These are phyloP conservation scores for Marasmius tenuissimus DNA, from an alignment of 1,284 basidiomycete genomes.

Conservation along the genomic window DNA sequence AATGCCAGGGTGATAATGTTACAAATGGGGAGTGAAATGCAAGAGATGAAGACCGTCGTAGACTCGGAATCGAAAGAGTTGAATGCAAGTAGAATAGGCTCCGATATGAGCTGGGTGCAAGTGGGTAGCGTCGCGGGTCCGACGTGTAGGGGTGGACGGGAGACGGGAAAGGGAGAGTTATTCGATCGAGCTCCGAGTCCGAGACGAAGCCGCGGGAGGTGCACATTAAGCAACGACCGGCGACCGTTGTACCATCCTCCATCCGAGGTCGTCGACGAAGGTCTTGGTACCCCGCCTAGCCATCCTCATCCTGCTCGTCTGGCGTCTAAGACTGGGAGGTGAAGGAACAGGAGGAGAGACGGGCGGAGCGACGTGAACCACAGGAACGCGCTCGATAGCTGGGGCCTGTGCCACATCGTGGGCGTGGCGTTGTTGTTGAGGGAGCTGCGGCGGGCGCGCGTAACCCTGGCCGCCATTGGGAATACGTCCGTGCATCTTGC, in stretches of 20 bases:
- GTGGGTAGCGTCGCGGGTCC: too few relatives aligned
- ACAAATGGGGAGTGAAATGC: too few relatives aligned
- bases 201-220: neutral
- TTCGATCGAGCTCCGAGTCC: neutral
- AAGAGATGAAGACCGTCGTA: too few relatives aligned
- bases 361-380: neutral
- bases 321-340: neutral
- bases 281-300: constrained; percentile 4
- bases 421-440: neutral
- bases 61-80: too few relatives aligned
- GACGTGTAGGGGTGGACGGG: too few relatives aligned
- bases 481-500: neutral
- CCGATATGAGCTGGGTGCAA: too few relatives aligned
- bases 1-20: too few relatives aligned
- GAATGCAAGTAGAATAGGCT: too few relatives aligned
- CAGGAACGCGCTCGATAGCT: neutral
- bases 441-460: neutral
- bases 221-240: neutral
- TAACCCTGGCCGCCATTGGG: neutral
- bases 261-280: constrained; percentile 6
- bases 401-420: neutral
- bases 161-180: neutral
- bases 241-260: constrained; percentile 2
- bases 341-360: neutral
- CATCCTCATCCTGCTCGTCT: constrained; percentile 1